Base-by-base conservation (phyloP, 2,329 filamentous ascomycete species). In the Claviceps sp. region DNA sequence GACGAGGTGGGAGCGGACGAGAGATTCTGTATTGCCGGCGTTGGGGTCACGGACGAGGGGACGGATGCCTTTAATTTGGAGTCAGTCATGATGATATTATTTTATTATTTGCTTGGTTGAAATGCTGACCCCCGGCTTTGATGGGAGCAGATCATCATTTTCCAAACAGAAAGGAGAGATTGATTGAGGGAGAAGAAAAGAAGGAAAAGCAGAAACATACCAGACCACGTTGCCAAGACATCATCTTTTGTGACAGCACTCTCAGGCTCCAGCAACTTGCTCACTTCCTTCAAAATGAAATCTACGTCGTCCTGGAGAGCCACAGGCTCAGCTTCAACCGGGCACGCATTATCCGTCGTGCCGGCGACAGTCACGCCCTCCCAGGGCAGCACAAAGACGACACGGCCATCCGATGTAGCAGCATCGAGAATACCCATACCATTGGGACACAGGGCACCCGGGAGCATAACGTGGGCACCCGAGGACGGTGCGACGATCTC, bases 331-430 rank as follows among this genome's bases (percentile, higher is more conserved):
- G 73, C 72, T 53, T 78, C 77, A 57, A 93, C 81, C 17, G 75
- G 69, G 51, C 83, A 85, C 3, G 85, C 81, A 52, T 82, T 82
- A 61, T 93, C 86, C 2, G 86, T 93, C 14, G 86, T 91, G 58
- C 86, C 86, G 48, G 87, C 86, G 55, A 93, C 86, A 6, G 87
- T 91, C 71, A 87, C 87, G 50, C 86, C 86, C 67, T 91, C 84
- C 86, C 86, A 93, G 7, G 86, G 86, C 50, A 93, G 74, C 66
- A 93, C 88, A 73, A 93, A 93, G 60, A 93, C 86, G 56, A 93
- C 86, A 61, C 86, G 81, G n/a, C 86, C 86, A 61, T 93, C 86
- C 0, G 86, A 90, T 3, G 87, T 89, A 42, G 79, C 78, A 2
- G 87, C 86, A 59, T 91, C 86, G 57, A 93, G 86, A 49, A 93